Evolutionary conservation across 768 basidiomycete genomes (phyloP), one percentile per base, ranked within the genome.

Genomic region (Heimioporus sp.): DNA sequence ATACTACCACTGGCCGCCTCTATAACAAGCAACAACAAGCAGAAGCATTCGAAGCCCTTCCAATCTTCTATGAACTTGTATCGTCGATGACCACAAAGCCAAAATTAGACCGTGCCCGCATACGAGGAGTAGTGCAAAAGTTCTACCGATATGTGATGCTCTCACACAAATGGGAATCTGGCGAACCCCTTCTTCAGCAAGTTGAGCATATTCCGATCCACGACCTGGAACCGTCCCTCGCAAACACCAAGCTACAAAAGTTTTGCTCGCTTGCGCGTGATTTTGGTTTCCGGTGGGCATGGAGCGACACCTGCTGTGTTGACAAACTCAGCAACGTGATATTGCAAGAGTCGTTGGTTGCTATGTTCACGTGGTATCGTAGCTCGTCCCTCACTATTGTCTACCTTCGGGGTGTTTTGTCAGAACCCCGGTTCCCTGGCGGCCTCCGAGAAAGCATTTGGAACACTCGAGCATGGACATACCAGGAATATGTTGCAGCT

Each of bases 401-500:
- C 35, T 36, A 36, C 8, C 35, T 36, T 36, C 35, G 35, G 5
- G 35, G 35, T 12, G 35, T 36, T 12, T 36, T 8, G 9, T 36
- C 35, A n/a, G n/a, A n/a, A n/a, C n/a, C n/a, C n/a, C n/a, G n/a
- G n/a, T n/a, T n/a, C n/a, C n/a, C n/a, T n/a, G n/a, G n/a, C n/a
- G n/a, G n/a, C n/a, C n/a, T n/a, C n/a, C n/a, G n/a, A n/a, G n/a
- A n/a, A n/a, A 56, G 57, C 7, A 43, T 34, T 5, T 62, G 61
- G 61, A 58, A 55, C 30, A 41, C 48, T 2, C 39, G 48, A 6
- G 48, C 17, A 7, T 49, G 49, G 43, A 51, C 49, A 4, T 38
- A 44, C n/a, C 49, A 51, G 16, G 49, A 51, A 28, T 51, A 51
- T 16, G 43, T 51, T 7, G 59, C 60, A 4, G 16, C 59, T 3